These are phyloP conservation scores for Phytophthora tubulina DNA, from an alignment of 352 stramenopile genomes.

Conservation along the genomic window DNA sequence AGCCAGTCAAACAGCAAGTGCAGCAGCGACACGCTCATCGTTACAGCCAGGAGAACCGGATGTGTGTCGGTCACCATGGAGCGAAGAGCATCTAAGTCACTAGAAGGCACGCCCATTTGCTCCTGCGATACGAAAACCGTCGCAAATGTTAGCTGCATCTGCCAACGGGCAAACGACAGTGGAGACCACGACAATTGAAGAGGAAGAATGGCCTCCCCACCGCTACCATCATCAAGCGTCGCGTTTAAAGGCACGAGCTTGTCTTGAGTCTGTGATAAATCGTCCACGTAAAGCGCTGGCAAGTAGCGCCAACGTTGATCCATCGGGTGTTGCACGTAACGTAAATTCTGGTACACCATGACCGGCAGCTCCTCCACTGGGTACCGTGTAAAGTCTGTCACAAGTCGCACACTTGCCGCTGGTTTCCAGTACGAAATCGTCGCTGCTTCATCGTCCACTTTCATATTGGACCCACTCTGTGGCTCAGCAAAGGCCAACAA, in stretches of 20 bases:
- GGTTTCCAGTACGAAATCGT: conserved; percentile 83
- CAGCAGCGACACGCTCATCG: conserved; percentile 95
- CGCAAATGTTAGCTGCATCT: conserved; percentile 82
- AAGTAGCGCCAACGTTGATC: conserved; percentile 69
- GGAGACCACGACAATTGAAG: conserved; percentile 79
- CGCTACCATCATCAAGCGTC: conserved; percentile 46
- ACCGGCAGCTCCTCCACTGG: conserved; percentile 73
- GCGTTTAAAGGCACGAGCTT: conserved; percentile 77
- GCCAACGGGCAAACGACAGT: conserved; percentile 83
- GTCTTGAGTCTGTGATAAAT: conserved; percentile 74
- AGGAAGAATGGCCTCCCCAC: conserved; percentile 40
- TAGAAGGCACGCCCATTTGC: conserved; percentile 63
- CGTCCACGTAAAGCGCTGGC: conserved; percentile 82
- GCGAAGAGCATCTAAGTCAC: conserved; percentile 91
- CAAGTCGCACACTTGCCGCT: conserved; percentile 71
- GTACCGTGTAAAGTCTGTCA: conserved; percentile 80
- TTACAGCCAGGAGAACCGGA: conserved; percentile 94
- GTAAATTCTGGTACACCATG: conserved; percentile 76
- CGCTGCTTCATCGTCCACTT: conserved; percentile 39
- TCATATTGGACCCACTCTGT: conserved; percentile 12
- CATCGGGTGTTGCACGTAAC: conserved; percentile 62
- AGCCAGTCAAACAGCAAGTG: conserved; percentile 99
- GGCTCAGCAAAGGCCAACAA: conserved; percentile 39
- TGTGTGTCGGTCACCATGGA: conserved; percentile 96
- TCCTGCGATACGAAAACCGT: conserved; percentile 68